These are phyloP conservation scores for Porcisia hertigi DNA, from an alignment of 208 protist species.

Conservation along the genomic window DNA sequence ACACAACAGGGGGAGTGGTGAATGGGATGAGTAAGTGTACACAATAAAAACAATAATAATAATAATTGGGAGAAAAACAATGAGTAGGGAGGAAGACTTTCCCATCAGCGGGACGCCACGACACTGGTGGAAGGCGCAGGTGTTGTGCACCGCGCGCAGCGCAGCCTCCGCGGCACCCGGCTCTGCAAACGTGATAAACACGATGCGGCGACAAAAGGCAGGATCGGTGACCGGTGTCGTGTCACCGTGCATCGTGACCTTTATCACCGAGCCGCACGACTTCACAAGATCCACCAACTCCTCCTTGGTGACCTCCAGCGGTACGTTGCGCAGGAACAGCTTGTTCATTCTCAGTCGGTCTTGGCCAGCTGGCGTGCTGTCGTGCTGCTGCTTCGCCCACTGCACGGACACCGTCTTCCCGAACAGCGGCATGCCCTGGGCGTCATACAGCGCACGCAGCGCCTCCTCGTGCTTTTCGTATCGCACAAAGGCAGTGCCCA, in stretches of 20 bases:
- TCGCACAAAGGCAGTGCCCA: conserved; percentile 48
- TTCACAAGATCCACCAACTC: conserved; percentile 16
- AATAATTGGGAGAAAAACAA: no score
- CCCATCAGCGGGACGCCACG: conserved; percentile 37
- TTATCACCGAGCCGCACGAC: conserved; percentile 27
- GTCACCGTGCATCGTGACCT: conserved; percentile 39
- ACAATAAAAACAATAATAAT: no score
- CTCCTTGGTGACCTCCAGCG: conserved; percentile 28
- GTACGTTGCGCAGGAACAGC: conserved; percentile 61
- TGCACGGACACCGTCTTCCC: conserved; percentile 31
- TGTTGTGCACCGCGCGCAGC: conserved; percentile 43
- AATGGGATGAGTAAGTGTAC: no score
- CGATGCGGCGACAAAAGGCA: conserved; percentile 34
- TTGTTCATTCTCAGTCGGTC: conserved; percentile 42
- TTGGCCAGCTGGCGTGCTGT: conserved; percentile 31
- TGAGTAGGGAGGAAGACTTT: no score
- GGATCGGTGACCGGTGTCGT: conserved; percentile 10
- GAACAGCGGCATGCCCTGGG: conserved; percentile 13
- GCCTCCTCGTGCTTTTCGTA: conserved; percentile 32
- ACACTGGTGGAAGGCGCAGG: conserved; percentile 39
- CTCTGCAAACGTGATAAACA: conserved; percentile 50
- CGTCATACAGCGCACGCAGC: conserved; percentile 16
- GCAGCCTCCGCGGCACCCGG: conserved; percentile 36
- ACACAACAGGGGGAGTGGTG: no score
- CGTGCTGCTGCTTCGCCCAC: conserved; percentile 44